Conservation (phyloP, 257 asterid species). For the Petrea volubilis region DNA sequence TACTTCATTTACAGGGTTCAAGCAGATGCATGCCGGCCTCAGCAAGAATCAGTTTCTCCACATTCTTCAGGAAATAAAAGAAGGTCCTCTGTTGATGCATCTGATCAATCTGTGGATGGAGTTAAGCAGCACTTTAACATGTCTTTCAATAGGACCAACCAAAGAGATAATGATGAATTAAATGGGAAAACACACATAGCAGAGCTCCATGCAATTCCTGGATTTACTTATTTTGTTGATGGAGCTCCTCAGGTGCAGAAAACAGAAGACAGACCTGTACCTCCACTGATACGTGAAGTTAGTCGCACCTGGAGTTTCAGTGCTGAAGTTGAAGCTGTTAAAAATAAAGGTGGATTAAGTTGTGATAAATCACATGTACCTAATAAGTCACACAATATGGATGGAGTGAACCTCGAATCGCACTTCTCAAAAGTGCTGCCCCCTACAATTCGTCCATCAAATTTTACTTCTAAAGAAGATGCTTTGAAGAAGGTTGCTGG, state of each 20-base stretch:
- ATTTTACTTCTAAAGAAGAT: constrained; percentile 42
- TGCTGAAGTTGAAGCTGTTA: constrained; percentile 47
- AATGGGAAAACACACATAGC: constrained; percentile 65
- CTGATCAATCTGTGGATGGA: constrained; percentile 56
- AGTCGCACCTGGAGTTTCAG: constrained; percentile 64
- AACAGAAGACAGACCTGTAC: constrained; percentile 37
- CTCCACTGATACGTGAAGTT: constrained; percentile 47
- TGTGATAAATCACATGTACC: constrained; percentile 35
- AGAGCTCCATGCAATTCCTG: constrained; percentile 76
- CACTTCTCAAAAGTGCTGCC: constrained; percentile 33
- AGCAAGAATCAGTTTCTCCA: constrained; percentile 39
- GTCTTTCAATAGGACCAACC: constrained; percentile 73
- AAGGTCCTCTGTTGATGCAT: constrained; percentile 37
- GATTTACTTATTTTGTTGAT: constrained; percentile 65
- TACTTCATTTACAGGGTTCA: constrained; percentile 34
- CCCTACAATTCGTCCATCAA: constrained; percentile 34
- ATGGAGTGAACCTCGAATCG: constrained; percentile 41
- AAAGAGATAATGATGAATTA: constrained; percentile 40
- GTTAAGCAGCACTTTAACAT: constrained; percentile 64
- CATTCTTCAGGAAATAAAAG: constrained; percentile 38
- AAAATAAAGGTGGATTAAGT: constrained; percentile 44
- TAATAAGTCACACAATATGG: constrained; percentile 30
- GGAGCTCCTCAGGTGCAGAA: constrained; percentile 42
- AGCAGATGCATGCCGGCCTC: constrained; percentile 20
- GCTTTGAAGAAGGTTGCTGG: constrained; percentile 37